Conservation (phyloP, 768 basidiomycete genomes). For the Amanita muscaria region DNA sequence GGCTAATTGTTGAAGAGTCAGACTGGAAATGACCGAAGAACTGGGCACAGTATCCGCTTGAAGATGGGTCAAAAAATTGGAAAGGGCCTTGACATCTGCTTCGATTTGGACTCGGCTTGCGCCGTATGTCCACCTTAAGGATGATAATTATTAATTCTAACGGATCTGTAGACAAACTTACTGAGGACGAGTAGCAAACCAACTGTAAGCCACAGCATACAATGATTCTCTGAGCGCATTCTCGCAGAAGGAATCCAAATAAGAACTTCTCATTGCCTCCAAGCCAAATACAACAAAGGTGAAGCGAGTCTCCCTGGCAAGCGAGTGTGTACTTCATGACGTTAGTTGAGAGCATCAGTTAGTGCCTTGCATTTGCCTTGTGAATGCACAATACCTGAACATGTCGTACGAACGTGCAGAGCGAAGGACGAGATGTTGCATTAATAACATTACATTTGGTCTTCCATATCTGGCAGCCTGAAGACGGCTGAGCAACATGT, state of each 20-base stretch:
- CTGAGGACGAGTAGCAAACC: slow-evolving; percentile 95
- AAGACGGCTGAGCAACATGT: slow-evolving; percentile 84
- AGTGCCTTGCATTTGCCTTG: neutral
- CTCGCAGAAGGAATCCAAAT: slow-evolving; percentile 78
- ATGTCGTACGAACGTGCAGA: slow-evolving; percentile 59
- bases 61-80: slow-evolving; percentile 74
- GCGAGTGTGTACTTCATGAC: slow-evolving; percentile 71
- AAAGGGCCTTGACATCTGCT: slow-evolving; percentile 79
- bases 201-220: slow-evolving; percentile 75
- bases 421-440: slow-evolving; percentile 78
- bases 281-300: slow-evolving; percentile 90
- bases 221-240: slow-evolving; percentile 62
- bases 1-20: slow-evolving; percentile 42
- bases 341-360: slow-evolving; percentile 4
- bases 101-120: slow-evolving; percentile 86
- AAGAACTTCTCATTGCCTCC: slow-evolving; percentile 81
- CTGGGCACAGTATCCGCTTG: slow-evolving; percentile 66
- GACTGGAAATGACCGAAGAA: slow-evolving; percentile 48
- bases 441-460: slow-evolving; percentile 75
- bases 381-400: slow-evolving; percentile 53
- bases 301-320: slow-evolving; percentile 86
- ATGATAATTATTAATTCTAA: slow-evolving; percentile 2
- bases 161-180: slow-evolving; percentile 34
- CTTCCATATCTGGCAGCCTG: slow-evolving; percentile 90
- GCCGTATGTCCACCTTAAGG: slow-evolving; percentile 87